Conservation (phyloP, 306 rosid genomes). For the Neltuma alba region DNA sequence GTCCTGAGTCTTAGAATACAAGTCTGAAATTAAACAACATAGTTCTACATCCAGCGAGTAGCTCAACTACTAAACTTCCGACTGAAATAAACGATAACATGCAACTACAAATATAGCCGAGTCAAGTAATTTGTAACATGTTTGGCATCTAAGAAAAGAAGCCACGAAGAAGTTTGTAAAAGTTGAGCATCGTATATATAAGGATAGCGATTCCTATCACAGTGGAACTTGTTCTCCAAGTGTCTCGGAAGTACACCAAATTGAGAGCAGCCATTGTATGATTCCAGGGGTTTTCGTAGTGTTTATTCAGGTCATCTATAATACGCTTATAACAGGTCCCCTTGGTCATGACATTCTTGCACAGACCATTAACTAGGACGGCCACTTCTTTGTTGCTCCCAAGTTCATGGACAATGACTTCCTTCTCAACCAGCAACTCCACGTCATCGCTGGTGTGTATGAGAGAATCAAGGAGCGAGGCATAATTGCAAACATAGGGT, state of each 20-base stretch:
- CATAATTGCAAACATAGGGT: background rate
- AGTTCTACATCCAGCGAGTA: no score
- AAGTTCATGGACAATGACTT: background rate
- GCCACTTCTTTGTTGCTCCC: conserved; percentile 42
- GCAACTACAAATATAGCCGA: no score
- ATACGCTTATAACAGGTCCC: conserved; percentile 34
- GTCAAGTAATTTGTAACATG: no score
- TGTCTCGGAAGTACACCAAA: background rate
- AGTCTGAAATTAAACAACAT: no score
- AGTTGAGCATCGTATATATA: background rate
- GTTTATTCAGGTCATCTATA: background rate
- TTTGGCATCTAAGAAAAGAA: no score
- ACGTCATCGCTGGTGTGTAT: conserved; percentile 53
- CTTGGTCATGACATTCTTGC: conserved; percentile 41
- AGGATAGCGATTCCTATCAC: background rate
- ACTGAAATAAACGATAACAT: no score
- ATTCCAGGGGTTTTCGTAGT: background rate
- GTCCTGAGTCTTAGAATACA: no score
- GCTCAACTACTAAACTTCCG: no score
- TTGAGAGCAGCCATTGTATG: background rate
- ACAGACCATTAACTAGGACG: conserved; percentile 39
- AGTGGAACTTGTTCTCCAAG: background rate
- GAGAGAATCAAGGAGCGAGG: conserved; percentile 14
- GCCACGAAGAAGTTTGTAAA: background rate
- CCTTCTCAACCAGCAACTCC: conserved; percentile 47